Base-by-base conservation (phyloP, 108 stramenopile species). In the Fistulifera solaris region DNA sequence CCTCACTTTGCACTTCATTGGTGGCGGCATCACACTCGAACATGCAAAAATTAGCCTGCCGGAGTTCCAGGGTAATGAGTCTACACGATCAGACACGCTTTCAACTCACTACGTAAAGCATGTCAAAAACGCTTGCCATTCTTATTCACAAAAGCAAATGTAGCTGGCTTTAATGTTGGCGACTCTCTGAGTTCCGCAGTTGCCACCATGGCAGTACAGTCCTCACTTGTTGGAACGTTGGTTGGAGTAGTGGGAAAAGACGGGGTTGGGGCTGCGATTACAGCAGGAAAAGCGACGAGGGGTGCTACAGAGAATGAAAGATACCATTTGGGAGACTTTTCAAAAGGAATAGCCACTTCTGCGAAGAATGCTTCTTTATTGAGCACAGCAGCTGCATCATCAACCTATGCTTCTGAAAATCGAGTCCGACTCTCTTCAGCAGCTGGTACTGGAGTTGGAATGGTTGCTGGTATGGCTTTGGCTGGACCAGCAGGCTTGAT, bases 301-400 rank as follows among this genome's bases (percentile, higher is more conserved):
- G 48, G 46, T 13, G 59, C 31, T 19, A 7, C 14, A 1, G 59
- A 48, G 14, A 24, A 18, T 31, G 59, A 59, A 14, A 27, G 59
- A 38, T 59, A 59, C 48, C 19, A 49, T 19, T 49, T 59, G 5
- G 59, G 59, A 17, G 59, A 59, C 15, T 48, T 59, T 15, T 40
- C 44, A 22, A 19, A 48, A 4, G 59, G 59, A 3, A 6, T 57
- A 2, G 56, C 42, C 1, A 14, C 40, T 26, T 31, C 44, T 19
- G 28, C 28, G 17, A 49, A 49, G 31, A 27, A 17, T 18, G 40
- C 41, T 24, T 22, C 25, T 18, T 21, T 11, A 21, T 22, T 2
- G 42, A 18, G 56, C 2, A 1, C 41, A 7, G 28, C 58, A 12
- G 16, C 22, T 8, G 46, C 58, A 1, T 22, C 48, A 3, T 27